Conservation (phyloP, 257 asterid species). For the Solanum dulcamara region DNA sequence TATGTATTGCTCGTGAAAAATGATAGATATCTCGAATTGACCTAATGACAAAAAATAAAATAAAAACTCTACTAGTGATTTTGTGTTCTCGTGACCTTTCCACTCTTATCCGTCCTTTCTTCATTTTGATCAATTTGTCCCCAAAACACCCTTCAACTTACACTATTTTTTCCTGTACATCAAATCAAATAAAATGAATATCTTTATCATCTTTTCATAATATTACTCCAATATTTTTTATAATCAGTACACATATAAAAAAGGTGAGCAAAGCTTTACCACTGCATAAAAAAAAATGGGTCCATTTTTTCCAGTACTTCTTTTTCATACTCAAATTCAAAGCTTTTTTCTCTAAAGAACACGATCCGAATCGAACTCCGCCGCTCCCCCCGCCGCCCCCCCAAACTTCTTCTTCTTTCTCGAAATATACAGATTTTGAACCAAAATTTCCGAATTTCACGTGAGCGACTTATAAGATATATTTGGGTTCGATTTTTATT, state of each 20-base stretch:
- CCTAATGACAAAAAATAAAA: too few relatives aligned
- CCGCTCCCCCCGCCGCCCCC: neutral
- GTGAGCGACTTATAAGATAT: neutral
- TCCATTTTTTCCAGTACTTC: conserved; percentile 35
- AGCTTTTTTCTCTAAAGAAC: conserved; percentile 35
- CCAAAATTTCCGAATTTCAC: neutral
- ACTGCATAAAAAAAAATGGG: conserved; percentile 20
- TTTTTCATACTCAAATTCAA: conserved; percentile 31
- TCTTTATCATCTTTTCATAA: neutral
- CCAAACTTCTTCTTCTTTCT: too few relatives aligned
- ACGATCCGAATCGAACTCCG: conserved; percentile 50
- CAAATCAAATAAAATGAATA: neutral
- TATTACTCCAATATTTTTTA: neutral
- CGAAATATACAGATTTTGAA: neutral
- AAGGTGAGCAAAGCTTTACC: neutral
- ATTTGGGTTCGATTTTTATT: neutral
- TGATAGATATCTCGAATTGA: too few relatives aligned
- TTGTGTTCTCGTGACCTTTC: neutral
- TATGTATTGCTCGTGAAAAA: too few relatives aligned
- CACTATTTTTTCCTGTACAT: neutral
- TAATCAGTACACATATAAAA: neutral
- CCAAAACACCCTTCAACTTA: neutral
- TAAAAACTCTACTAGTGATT: neutral
- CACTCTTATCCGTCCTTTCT: neutral
- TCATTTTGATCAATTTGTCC: neutral